Evolutionary conservation across 2,329 filamentous ascomycete species (phyloP).

Genomic region (Phialophora expanda): DNA sequence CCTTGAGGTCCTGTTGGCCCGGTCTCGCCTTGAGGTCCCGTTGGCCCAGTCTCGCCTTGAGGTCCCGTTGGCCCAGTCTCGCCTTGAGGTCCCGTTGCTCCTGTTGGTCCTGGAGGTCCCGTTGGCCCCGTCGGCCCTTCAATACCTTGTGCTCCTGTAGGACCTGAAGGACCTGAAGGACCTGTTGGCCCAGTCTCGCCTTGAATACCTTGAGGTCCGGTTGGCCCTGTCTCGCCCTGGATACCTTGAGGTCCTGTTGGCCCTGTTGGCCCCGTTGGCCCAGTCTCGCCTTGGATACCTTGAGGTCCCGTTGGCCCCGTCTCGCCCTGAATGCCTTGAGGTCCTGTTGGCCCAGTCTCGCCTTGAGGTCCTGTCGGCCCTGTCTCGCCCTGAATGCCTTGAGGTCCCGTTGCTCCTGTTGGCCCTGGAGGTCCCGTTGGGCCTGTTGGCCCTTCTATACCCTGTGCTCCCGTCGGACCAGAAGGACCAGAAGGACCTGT

Average conservation of each 20-base stretch:
- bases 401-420: too few species aligned
- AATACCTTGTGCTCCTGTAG: neutral
- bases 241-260: neutral
- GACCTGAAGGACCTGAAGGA: conserved; percentile 11
- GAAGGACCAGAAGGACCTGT: neutral
- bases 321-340: neutral
- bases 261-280: too few species aligned
- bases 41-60: neutral
- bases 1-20: conserved; percentile 15
- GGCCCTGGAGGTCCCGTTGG: neutral
- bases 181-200: conserved; percentile 12
- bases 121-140: neutral
- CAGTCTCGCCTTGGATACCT: conserved; percentile 7
- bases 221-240: neutral
- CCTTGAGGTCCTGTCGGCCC: too few species aligned
- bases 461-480: neutral
- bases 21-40: conserved; percentile 10
- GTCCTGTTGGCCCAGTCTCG: too few species aligned
- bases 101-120: too few species aligned
- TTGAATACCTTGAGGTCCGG: neutral
- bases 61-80: conserved; percentile 7
- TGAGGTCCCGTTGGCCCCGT: neutral
- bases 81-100: neutral
- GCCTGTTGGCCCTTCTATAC: conserved; percentile 10
- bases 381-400: neutral